Conservation (phyloP, 345 rosid genomes). For the Citrus mangshanensis region DNA sequence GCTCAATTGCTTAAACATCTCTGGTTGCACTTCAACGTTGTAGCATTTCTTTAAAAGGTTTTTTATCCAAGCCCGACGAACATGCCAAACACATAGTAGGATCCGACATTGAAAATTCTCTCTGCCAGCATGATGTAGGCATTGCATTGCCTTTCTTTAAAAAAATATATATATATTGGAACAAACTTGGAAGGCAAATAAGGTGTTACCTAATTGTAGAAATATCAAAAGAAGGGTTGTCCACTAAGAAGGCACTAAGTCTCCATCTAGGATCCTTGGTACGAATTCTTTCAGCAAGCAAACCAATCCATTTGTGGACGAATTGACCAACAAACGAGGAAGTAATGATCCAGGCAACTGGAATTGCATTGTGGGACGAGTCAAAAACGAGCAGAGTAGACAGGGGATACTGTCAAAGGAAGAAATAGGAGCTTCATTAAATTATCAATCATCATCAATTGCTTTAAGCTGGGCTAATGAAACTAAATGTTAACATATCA, state of each 20-base stretch:
- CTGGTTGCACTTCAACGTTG: constrained; percentile 40
- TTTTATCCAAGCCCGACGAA: constrained; percentile 55
- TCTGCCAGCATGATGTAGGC: constrained; percentile 28
- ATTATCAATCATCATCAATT: constrained; percentile 9
- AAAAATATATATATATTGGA: not conserved
- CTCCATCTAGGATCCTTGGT: constrained; percentile 49
- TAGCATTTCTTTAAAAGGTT: constrained; percentile 44
- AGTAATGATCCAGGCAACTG: constrained; percentile 55
- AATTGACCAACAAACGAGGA: constrained; percentile 34
- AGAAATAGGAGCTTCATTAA: not conserved
- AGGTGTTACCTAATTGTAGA: constrained; percentile 40
- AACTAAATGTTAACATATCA: not conserved
- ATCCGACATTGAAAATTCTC: constrained; percentile 50
- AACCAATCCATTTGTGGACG: constrained; percentile 43
- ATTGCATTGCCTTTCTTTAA: not conserved
- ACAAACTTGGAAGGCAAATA: not conserved
- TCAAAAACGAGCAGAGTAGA: constrained; percentile 49
- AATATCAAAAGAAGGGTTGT: constrained; percentile 39
- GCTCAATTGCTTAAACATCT: constrained; percentile 49
- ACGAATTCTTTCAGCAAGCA: constrained; percentile 41
- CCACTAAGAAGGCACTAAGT: constrained; percentile 41
- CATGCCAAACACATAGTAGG: constrained; percentile 40
- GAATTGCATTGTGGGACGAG: constrained; percentile 46
- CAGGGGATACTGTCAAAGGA: constrained; percentile 42
- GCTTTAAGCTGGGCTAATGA: not conserved